Percentiles rank a stretch among this genome's conserved stretches.
Evolutionary conservation across 441 rosid genomes (phyloP).

Genomic region (Omphalea diandra): DNA sequence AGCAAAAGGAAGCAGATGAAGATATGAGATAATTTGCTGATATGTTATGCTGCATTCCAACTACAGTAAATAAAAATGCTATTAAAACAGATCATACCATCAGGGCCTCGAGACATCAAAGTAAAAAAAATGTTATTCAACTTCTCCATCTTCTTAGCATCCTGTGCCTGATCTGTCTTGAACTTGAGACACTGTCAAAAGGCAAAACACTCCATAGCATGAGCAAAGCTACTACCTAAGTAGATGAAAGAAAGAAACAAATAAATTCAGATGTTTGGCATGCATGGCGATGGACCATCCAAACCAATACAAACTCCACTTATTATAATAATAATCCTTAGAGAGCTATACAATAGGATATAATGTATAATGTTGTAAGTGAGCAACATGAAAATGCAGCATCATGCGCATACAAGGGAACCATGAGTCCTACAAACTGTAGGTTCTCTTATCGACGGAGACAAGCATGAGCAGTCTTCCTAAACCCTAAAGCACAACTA

Average conservation of each 20-base stretch:
- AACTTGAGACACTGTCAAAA: conserved; percentile 81
- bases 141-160: conserved; percentile 98
- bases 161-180: conserved; percentile 96
- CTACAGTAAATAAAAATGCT: background rate
- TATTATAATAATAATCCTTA: background rate
- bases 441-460: background rate
- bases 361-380: too few species aligned
- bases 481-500: background rate
- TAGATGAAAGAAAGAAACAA: background rate
- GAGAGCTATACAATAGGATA: too few species aligned
- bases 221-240: background rate
- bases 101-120: conserved; percentile 88
- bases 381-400: background rate
- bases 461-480: background rate
- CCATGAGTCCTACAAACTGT: background rate
- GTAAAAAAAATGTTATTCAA: conserved; percentile 85
- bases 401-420: background rate
- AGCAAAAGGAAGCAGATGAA: conserved; percentile 9
- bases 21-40: conserved; percentile 10
- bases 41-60: background rate
- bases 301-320: background rate
- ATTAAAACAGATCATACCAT: conserved; percentile 46
- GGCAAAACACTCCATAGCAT: conserved; percentile 9
- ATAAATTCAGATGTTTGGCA: background rate
- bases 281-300: background rate